Percentiles rank a stretch among this genome's conserved stretches.
phyloP scores from a whole-genome alignment of 768 basidiomycete species.

The Mycena crocata region DNA sequence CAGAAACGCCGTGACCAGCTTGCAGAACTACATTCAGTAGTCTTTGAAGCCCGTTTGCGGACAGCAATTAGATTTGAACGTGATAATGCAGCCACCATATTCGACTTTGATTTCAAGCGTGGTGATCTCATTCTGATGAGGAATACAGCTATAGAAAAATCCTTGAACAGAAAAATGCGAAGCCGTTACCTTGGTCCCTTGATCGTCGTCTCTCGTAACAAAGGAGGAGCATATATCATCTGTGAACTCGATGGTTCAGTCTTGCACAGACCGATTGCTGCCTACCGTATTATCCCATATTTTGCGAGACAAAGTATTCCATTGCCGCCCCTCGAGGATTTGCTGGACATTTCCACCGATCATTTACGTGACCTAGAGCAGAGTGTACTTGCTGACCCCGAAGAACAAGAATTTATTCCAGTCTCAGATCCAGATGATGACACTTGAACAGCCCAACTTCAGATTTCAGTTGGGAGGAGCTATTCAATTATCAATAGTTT shows the following conservation, averaged over 20 bases:
- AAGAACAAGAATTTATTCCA: not conserved
- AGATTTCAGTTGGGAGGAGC: conserved; percentile 4
- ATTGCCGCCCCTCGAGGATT: conserved; percentile 26
- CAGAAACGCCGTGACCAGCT: conserved; percentile 34
- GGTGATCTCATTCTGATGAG: too few species aligned
- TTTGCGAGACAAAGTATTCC: conserved; percentile 27
- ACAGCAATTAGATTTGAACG: conserved; percentile 32
- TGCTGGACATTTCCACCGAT: conserved; percentile 29
- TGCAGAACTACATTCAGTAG: conserved; percentile 15
- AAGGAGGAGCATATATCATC: conserved; percentile 38
- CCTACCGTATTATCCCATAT: conserved; percentile 42
- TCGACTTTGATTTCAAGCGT: conserved; percentile 39
- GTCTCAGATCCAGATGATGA: not conserved
- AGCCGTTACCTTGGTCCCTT: conserved; percentile 47
- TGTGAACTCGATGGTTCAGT: conserved; percentile 15
- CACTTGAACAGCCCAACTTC: not conserved
- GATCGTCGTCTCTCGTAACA: conserved; percentile 41
- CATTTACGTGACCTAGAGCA: conserved; percentile 5
- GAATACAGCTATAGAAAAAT: too few species aligned
- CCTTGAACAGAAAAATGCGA: conserved; percentile 42
- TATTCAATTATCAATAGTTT: not conserved
- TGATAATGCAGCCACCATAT: conserved; percentile 36
- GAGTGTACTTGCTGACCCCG: not conserved
- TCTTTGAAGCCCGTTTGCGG: conserved; percentile 21
- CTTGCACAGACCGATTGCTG: conserved; percentile 28